Evolutionary conservation across 192 early-diverging fungal genomes (phyloP).

Genomic region (Chytriomyces sp.): DNA sequence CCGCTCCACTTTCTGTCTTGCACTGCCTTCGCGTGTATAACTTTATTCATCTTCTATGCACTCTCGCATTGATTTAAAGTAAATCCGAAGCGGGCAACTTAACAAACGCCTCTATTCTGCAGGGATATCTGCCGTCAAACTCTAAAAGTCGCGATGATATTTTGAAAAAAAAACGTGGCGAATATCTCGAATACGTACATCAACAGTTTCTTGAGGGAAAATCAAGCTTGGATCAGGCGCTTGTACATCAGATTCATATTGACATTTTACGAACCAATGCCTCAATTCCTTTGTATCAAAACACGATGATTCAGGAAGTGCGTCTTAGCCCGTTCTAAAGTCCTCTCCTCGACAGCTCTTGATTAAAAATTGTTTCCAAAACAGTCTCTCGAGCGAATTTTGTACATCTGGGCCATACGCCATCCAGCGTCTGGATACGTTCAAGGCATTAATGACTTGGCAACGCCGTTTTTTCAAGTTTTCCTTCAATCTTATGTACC

Average conservation of each 20-base stretch:
- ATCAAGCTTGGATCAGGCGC: constrained; percentile 73
- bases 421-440: constrained; percentile 99
- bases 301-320: constrained; percentile 79
- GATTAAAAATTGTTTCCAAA: neutral
- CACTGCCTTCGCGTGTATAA: neutral
- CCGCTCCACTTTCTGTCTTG: neutral
- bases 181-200: constrained; percentile 85
- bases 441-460: constrained; percentile 98
- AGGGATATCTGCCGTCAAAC: constrained; percentile 91
- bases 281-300: constrained; percentile 83
- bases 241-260: constrained; percentile 96
- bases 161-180: constrained; percentile 85
- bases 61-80: no score
- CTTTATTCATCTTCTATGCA: no score
- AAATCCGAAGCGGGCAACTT: no score
- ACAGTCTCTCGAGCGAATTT: constrained; percentile 85
- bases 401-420: constrained; percentile 97
- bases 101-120: neutral
- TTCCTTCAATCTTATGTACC: constrained; percentile 75
- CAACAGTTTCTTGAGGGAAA: constrained; percentile 82
- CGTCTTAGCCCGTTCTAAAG: neutral
- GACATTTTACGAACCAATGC: constrained; percentile 93
- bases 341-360: neutral
- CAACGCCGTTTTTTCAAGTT: constrained; percentile 94
- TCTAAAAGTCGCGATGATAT: constrained; percentile 82